A percentile compares a stretch with the other conserved stretches of the same genome.
phyloP scores from a whole-genome alignment of 192 early-diverging fungal genomes.

The Gryganskiella cystojenkinii region DNA sequence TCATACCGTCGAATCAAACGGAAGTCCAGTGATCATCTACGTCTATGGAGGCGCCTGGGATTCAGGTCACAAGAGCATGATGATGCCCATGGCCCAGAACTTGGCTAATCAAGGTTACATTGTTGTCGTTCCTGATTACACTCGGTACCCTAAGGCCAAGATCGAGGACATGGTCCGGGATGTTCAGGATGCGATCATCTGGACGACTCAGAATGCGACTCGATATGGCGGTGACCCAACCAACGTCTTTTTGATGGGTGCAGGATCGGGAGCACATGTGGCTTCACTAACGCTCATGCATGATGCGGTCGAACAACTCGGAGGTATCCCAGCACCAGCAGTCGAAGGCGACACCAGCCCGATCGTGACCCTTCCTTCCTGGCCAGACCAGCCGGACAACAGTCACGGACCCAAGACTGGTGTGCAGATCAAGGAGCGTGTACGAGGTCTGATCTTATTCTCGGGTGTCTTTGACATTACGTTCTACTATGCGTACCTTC shows the following conservation, averaged over 20 bases:
- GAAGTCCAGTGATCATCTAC: conserved; percentile 46
- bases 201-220: conserved; percentile 46
- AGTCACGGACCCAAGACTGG: neutral
- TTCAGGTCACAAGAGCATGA: conserved; percentile 53
- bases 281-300: conserved; percentile 54
- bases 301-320: conserved; percentile 45
- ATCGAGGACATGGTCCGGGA: conserved; percentile 57
- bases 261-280: conserved; percentile 51
- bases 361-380: conserved; percentile 20
- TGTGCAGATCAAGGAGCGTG: conserved; percentile 26
- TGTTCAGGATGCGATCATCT: conserved; percentile 51
- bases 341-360: conserved; percentile 24
- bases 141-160: conserved; percentile 54
- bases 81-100: conserved; percentile 60
- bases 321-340: conserved; percentile 20
- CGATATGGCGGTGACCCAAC: conserved; percentile 52
- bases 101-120: conserved; percentile 58
- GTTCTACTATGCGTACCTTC: conserved; percentile 57
- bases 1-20: conserved; percentile 49
- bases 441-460: conserved; percentile 48
- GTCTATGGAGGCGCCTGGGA: conserved; percentile 52
- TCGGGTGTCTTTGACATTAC: conserved; percentile 58
- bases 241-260: conserved; percentile 57
- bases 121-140: conserved; percentile 58
- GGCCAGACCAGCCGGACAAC: conserved; percentile 52